These are phyloP conservation scores for Scutellaria minor DNA, from an alignment of 257 asterid species.

Conservation along the genomic window DNA sequence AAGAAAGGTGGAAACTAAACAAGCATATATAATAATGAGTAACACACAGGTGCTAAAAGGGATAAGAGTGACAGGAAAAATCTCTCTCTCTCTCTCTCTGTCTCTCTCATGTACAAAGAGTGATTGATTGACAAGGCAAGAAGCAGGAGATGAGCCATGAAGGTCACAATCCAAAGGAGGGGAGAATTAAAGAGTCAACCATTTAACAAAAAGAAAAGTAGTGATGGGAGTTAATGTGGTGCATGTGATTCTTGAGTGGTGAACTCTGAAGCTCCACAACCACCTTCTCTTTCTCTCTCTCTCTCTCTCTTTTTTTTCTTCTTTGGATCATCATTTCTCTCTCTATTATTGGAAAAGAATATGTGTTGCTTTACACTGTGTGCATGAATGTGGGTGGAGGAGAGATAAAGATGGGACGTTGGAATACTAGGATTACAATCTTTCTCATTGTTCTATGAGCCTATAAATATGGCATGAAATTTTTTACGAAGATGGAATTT, in stretches of 20 bases:
- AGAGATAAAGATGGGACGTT: constrained; percentile 62
- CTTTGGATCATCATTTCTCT: constrained; percentile 41
- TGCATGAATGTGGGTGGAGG: constrained; percentile 33
- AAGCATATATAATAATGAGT: constrained; percentile 19
- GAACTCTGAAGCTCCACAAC: constrained; percentile 62
- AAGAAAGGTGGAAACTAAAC: constrained; percentile 33
- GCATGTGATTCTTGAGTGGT: constrained; percentile 63
- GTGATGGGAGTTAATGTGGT: constrained; percentile 47
- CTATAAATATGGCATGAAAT: constrained; percentile 42
- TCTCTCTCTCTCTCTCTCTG: constrained; percentile 8
- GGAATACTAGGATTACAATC: constrained; percentile 59
- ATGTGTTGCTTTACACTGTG: constrained; percentile 40
- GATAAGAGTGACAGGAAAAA: not conserved
- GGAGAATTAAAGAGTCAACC: constrained; percentile 65
- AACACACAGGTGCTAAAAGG: constrained; percentile 32
- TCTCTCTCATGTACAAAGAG: constrained; percentile 28
- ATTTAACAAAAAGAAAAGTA: constrained; percentile 35
- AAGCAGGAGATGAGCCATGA: constrained; percentile 62
- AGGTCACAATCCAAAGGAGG: constrained; percentile 60
- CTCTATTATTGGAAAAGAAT: constrained; percentile 39
- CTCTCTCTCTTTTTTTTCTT: constrained; percentile 38
- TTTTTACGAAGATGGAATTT: constrained; percentile 33
- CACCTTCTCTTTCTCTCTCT: constrained; percentile 35
- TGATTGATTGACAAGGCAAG: constrained; percentile 63
- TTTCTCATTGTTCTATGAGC: constrained; percentile 45